A percentile compares a stretch with the other conserved stretches of the same genome.
phyloP scores from a whole-genome alignment of 129 eudicot species.

The Tanacetum coccineum region DNA sequence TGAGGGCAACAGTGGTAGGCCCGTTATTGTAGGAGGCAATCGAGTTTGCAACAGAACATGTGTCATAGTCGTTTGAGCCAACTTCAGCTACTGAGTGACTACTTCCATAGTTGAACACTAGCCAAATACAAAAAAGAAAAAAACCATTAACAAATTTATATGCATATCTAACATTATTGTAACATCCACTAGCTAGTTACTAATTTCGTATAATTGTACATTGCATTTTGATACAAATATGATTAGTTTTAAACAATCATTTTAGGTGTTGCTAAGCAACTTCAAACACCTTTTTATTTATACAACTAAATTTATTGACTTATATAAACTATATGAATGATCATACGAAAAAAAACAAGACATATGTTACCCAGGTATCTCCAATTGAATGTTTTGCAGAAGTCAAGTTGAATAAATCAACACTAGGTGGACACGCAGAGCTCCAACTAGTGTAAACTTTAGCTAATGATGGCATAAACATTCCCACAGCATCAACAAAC shows the following conservation, averaged over 20 bases:
- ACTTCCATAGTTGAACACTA: slow-evolving; percentile 42
- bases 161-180: background rate
- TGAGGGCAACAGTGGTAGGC: slow-evolving; percentile 31
- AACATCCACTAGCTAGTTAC: background rate
- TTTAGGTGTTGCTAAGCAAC: no score
- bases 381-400: slow-evolving; percentile 51
- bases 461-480: slow-evolving; percentile 26
- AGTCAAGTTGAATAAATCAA: slow-evolving; percentile 59
- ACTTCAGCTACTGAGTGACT: slow-evolving; percentile 41
- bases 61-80: slow-evolving; percentile 32
- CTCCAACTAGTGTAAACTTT: slow-evolving; percentile 66
- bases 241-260: no score
- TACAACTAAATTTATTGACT: no score
- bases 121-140: slow-evolving; percentile 3
- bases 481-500: slow-evolving; percentile 19
- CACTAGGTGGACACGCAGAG: slow-evolving; percentile 45
- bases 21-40: slow-evolving; percentile 18
- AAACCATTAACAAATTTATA: background rate
- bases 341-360: background rate
- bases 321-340: no score
- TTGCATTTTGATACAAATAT: no score
- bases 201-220: no score
- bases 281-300: no score
- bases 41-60: slow-evolving; percentile 34
- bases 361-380: slow-evolving; percentile 48